Conservation (phyloP, 1,284 basidiomycete genomes). For the Cutaneotrichosporon sp. region DNA sequence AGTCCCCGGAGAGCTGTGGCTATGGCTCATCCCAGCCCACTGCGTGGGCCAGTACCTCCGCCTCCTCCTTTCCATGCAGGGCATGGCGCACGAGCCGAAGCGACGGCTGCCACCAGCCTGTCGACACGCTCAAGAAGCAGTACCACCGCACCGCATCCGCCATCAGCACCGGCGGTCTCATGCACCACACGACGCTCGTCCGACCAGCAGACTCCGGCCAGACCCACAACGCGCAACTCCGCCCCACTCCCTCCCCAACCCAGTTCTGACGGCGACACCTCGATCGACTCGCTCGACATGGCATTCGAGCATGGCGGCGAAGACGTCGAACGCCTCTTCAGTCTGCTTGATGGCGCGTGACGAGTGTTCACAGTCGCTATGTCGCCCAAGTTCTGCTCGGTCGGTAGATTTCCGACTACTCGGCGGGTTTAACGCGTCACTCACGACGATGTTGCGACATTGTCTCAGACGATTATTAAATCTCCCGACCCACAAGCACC, state of each 20-base stretch:
- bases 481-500: too few relatives aligned
- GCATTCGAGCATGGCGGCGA: conserved; percentile 27
- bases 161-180: neutral
- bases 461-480: too few relatives aligned
- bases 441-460: too few relatives aligned
- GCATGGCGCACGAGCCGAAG: neutral
- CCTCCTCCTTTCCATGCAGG: neutral
- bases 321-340: conserved; percentile 26
- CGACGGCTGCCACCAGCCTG: too few relatives aligned
- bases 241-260: conserved; percentile 1
- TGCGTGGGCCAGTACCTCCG: neutral
- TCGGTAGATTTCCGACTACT: neutral
- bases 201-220: neutral
- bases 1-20: conserved; percentile 8
- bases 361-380: too few relatives aligned
- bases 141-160: neutral
- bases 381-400: too few relatives aligned
- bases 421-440: too few relatives aligned
- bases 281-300: conserved; percentile 34
- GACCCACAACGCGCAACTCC: neutral
- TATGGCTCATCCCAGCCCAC: neutral
- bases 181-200: neutral
- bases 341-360: conserved; percentile 19
- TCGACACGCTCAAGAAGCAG: neutral
- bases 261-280: conserved; percentile 25